Percentiles rank a stretch among this genome's conserved stretches.
These are phyloP conservation scores for Chenopodium berlandieri DNA, from an alignment of 148 eudicot genomes.

Conservation along the genomic window DNA sequence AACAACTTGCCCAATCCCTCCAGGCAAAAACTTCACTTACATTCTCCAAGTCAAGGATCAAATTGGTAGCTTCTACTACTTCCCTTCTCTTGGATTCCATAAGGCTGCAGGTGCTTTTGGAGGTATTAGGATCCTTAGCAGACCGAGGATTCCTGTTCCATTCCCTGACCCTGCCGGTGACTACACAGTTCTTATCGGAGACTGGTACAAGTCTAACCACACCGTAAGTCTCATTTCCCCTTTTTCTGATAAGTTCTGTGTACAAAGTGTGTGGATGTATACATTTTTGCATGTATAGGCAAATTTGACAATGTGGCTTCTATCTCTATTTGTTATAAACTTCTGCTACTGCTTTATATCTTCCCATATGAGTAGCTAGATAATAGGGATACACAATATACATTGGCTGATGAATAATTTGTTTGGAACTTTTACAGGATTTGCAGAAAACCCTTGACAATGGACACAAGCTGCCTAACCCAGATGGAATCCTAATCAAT, in stretches of 20 bases:
- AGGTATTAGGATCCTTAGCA: slow-evolving; percentile 79
- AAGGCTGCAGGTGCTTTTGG: slow-evolving; percentile 98
- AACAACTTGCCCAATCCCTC: slow-evolving; percentile 98
- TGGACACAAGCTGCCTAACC: slow-evolving; percentile 68
- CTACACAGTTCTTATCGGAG: slow-evolving; percentile 82
- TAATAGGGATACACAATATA: not conserved
- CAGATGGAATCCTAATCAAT: slow-evolving; percentile 91
- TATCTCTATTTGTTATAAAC: not conserved
- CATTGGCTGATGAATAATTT: not conserved
- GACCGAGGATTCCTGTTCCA: slow-evolving; percentile 87
- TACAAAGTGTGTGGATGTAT: not conserved
- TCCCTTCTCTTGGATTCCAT: slow-evolving; percentile 84
- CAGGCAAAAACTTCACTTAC: slow-evolving; percentile 89
- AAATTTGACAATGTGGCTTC: not conserved
- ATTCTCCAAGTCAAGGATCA: slow-evolving; percentile 95
- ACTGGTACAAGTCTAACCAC: slow-evolving; percentile 86
- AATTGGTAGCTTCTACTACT: slow-evolving; percentile 93
- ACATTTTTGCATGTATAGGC: not conserved
- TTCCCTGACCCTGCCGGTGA: slow-evolving; percentile 74
- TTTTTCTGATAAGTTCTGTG: not conserved
- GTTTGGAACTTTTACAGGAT: slow-evolving; percentile 37
- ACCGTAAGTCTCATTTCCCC: slow-evolving; percentile 47
- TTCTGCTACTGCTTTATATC: not conserved
- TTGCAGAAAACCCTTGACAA: slow-evolving; percentile 58
- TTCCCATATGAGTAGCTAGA: not conserved